Base-by-base conservation (phyloP, 345 rosid species). In the Citrus hindsii region DNA sequence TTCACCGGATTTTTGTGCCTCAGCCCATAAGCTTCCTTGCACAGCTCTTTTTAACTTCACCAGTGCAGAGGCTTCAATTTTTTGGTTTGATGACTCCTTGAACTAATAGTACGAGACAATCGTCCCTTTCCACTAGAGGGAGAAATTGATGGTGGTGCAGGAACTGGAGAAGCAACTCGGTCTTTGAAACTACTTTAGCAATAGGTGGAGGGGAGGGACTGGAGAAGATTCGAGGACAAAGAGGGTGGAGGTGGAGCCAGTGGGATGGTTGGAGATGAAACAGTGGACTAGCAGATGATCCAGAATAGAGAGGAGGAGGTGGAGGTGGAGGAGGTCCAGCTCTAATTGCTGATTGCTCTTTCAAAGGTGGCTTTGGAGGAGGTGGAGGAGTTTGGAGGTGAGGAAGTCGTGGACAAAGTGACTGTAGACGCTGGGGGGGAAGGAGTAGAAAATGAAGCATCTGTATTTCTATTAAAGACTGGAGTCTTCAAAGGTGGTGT, bases 1-100 rank as follows among this genome's bases (percentile, higher is more conserved):
- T 84, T 95, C 97, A 77, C 94, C 92, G 76, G 89, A 81, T 85
- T 92, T 95, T 83, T 91, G 97, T 69, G 99, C 82, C 85, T 95
- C 99, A 46, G 98, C 99, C 99, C 99, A 95, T 74, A 95, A 87
- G 83, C 99, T 95, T 83, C 99, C 99, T 76, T 88, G 91, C 27
- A 92, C 93, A 40, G 98, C 98, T 91, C 93, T 95, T 68, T 93
- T 83, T 73, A 95, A 77, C 88, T 95, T 95, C 88, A 85, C 99
- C 99, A 95, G 86, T 95, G 99, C 86, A 93, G 84, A 12, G 99
- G 98, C 87, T 95, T 95, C 77, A 95, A 83, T 86, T 95, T 95
- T 81, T 93, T 95, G 63, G 87, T 71, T 69, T 90, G 91, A 75
- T 84, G 75, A 75, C 76, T 84, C 86, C 80, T 93, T 56, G 84